Evolutionary conservation across 306 rosid species (phyloP).

Genomic region (Comarum palustre): DNA sequence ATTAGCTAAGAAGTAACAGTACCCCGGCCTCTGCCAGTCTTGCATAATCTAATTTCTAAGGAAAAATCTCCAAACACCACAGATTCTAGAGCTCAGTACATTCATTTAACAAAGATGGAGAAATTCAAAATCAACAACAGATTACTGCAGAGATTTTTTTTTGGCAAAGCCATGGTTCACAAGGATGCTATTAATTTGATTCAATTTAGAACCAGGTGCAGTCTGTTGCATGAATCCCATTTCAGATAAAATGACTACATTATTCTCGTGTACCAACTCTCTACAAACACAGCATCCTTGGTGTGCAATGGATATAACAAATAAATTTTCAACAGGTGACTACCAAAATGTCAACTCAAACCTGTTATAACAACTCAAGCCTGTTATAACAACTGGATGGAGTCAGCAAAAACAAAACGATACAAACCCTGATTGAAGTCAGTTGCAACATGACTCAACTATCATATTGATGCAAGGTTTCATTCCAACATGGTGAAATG

Average conservation of each 20-base stretch:
- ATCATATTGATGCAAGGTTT: neutral
- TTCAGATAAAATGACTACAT: slow-evolving; percentile 1
- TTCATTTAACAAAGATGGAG: neutral
- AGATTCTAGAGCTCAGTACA: neutral
- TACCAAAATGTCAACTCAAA: neutral
- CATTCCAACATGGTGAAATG: slow-evolving; percentile 11
- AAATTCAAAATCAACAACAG: neutral
- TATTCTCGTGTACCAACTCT: slow-evolving; percentile 17
- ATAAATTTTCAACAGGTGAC: neutral
- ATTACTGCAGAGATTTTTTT: neutral
- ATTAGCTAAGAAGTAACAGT: neutral
- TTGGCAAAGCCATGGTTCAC: neutral
- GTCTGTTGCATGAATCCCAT: neutral
- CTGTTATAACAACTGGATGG: no score
- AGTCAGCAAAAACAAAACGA: slow-evolving; percentile 11
- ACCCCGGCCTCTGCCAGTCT: neutral
- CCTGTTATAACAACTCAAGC: neutral
- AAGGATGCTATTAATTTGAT: neutral
- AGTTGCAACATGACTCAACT: neutral
- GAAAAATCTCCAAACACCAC: slow-evolving; percentile 7
- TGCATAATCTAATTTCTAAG: neutral
- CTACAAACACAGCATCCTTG: slow-evolving; percentile 14
- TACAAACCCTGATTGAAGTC: neutral
- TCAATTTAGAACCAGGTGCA: neutral
- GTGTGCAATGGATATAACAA: neutral